These are phyloP conservation scores for Aspergillus sclerotioniger DNA, from an alignment of 495 filamentous ascomycete species.

Conservation along the genomic window DNA sequence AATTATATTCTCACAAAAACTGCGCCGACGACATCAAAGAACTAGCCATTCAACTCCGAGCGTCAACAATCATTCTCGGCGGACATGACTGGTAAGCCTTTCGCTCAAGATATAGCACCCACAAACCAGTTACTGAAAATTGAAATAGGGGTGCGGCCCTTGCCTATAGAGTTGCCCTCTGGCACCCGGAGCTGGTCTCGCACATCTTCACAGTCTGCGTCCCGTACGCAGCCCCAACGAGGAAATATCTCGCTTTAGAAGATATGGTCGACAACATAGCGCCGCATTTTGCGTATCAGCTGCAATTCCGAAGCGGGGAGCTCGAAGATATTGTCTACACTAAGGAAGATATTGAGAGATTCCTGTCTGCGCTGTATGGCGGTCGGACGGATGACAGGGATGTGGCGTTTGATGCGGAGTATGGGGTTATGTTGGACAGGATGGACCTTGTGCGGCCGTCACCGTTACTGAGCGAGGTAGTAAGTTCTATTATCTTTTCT, in stretches of 20 bases:
- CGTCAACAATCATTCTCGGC: slow-evolving; percentile 63
- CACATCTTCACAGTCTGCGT: slow-evolving; percentile 79
- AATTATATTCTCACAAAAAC: slow-evolving; percentile 66
- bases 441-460: slow-evolving; percentile 48
- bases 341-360: slow-evolving; percentile 58
- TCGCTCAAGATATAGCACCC: background rate
- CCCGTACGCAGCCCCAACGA: slow-evolving; percentile 57
- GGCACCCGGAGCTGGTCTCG: slow-evolving; percentile 67
- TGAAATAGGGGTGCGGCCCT: slow-evolving; percentile 51
- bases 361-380: slow-evolving; percentile 69
- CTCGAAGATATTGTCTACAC: slow-evolving; percentile 58
- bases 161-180: slow-evolving; percentile 63
- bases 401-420: slow-evolving; percentile 47
- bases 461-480: slow-evolving; percentile 58
- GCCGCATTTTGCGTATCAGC: slow-evolving; percentile 81
- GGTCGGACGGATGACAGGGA: slow-evolving; percentile 55
- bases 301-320: slow-evolving; percentile 67
- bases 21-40: slow-evolving; percentile 68
- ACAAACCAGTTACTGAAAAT: background rate
- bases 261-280: slow-evolving; percentile 52
- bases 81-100: slow-evolving; percentile 81
- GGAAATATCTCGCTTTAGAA: slow-evolving; percentile 49
- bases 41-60: slow-evolving; percentile 58
- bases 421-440: slow-evolving; percentile 57
- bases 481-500: slow-evolving; percentile 24